Base-by-base conservation (phyloP, 1,139 yeast species). In the Zygoascus hellenicus region DNA sequence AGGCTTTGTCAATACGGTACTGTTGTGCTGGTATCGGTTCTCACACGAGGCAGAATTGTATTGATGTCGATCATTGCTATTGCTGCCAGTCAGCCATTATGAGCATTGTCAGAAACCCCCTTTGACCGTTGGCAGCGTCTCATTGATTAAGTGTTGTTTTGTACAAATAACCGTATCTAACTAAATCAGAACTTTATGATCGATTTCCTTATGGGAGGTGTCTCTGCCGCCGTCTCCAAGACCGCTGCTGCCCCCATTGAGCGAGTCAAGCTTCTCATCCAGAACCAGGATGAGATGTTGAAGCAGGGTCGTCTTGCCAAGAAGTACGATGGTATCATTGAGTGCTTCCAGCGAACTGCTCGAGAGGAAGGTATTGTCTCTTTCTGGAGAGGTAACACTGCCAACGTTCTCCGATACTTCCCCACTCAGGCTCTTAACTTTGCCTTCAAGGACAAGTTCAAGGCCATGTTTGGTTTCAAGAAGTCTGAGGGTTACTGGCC, bases 371-470 rank as follows among this genome's bases (percentile, higher is more conserved):
- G 89, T 72, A 62, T 80, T 53, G 72, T 71, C 54, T 71, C 88
- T 52, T 78, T 82, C 79, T 82, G 89, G 89, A 78, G 88, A 76
- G 89, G 89, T 74, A 82, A 82, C 83, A 80, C 88, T 54, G 89
- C 89, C 58, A 82, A 82, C 75, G 89, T 82, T 58, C 78, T 82
- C 70, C 81, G 89, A 72, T 82, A 82, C 78, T 82, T 82, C 86
- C 88, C 89, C 66, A 82, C 88, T 62, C 88, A 82, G 75, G 89
- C 89, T 56, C 77, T 82, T 66, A 82, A 82, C 82, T 82, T 82
- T 68, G 89, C 89, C 66, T 82, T 82, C 84, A 82, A 81, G 77
- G 89, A 81, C 71, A 80, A 80, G 75, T 80, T 82, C 76, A 82
- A 82, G 80, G 77, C 78, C 64, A 69, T 81, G 77, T 82, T 82